phyloP scores from a whole-genome alignment of 2,329 filamentous ascomycete species.

The Fusarium proliferatum region DNA sequence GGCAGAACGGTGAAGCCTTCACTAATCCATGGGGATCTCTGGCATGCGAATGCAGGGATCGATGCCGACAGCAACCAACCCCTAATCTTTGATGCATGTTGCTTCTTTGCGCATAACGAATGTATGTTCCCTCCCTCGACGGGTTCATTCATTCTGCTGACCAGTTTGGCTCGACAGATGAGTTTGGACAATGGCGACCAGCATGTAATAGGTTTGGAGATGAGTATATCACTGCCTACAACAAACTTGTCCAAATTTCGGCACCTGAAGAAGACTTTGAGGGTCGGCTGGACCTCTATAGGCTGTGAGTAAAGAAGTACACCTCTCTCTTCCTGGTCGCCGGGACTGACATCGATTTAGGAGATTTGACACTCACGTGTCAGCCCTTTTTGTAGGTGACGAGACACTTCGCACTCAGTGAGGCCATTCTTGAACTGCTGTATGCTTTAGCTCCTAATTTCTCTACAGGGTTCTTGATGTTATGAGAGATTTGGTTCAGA shows the following conservation, averaged over 20 bases:
- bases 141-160: too few species aligned
- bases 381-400: neutral
- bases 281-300: neutral
- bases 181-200: neutral
- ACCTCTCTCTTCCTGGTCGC: neutral
- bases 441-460: neutral
- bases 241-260: rapidly evolving
- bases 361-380: neutral
- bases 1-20: rapidly evolving
- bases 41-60: neutral
- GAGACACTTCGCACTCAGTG: neutral
- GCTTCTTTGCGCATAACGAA: neutral
- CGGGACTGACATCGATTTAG: rapidly evolving
- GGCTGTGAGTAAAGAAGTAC: neutral
- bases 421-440: neutral
- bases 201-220: neutral
- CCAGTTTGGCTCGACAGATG: neutral
- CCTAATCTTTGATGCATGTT: neutral
- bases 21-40: rapidly evolving
- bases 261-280: neutral
- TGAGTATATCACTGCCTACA: neutral
- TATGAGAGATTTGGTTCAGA: neutral
- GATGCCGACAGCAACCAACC: neutral
- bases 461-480: neutral
- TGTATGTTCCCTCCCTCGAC: neutral